Evolutionary conservation across 1,139 yeast species (phyloP).

Genomic region (Komagataea norvegica): DNA sequence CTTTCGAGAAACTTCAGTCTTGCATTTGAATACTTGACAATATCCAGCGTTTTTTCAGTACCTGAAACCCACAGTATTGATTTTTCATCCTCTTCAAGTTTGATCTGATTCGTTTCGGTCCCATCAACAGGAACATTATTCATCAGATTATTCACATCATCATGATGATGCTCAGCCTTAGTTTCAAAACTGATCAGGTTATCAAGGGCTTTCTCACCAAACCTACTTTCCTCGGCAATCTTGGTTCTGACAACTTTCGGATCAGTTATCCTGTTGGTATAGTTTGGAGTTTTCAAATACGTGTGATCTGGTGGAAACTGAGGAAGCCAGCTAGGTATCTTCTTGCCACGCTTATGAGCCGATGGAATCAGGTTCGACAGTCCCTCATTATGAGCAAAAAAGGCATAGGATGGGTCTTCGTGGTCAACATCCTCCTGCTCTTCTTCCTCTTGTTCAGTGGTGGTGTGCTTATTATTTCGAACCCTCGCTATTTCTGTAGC

Average conservation of each 20-base stretch:
- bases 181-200: constrained; percentile 36
- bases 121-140: constrained; percentile 7
- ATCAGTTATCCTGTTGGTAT: constrained; percentile 59
- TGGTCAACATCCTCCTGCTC: constrained; percentile 22
- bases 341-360: constrained; percentile 39
- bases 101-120: constrained; percentile 10
- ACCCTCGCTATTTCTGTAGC: constrained; percentile 10
- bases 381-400: constrained; percentile 47
- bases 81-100: constrained; percentile 7
- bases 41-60: constrained; percentile 40
- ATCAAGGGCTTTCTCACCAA: constrained; percentile 74
- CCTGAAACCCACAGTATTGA: constrained; percentile 14
- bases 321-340: constrained; percentile 75
- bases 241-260: constrained; percentile 65
- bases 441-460: constrained; percentile 11
- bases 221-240: constrained; percentile 72
- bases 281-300: constrained; percentile 69
- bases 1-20: constrained; percentile 34
- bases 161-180: constrained; percentile 18
- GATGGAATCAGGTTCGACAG: constrained; percentile 53
- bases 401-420: constrained; percentile 37
- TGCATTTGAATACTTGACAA: constrained; percentile 49
- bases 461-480: too few species aligned
- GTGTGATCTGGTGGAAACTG: constrained; percentile 92
- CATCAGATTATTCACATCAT: constrained; percentile 14